Percentiles rank a stretch among this genome's conserved stretches.
phyloP scores from a whole-genome alignment of 495 filamentous ascomycete genomes.

The Sabuloglossum arenarium region DNA sequence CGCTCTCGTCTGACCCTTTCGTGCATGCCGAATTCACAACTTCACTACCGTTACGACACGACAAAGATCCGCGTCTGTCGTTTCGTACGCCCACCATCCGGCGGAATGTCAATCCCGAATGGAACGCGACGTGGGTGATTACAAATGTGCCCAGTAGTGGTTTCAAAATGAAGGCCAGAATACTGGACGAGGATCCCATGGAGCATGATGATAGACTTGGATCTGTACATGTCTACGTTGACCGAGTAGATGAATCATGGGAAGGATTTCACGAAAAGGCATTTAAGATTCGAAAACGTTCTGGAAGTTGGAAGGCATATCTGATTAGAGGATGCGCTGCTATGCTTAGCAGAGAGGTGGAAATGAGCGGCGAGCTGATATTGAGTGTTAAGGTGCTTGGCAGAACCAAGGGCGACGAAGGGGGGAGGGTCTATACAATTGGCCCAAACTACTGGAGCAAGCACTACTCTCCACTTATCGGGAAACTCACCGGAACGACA shows the following conservation, averaged over 20 bases:
- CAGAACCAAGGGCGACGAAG: constrained; percentile 46
- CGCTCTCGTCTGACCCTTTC: constrained; percentile 70
- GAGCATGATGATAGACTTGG: constrained; percentile 80
- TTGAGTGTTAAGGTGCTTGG: constrained; percentile 56
- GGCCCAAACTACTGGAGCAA: constrained; percentile 59
- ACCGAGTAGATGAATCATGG: constrained; percentile 39
- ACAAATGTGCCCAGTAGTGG: constrained; percentile 63
- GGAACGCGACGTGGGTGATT: constrained; percentile 75
- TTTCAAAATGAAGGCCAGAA: constrained; percentile 55
- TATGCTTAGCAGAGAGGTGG: constrained; percentile 28
- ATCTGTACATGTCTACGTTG: constrained; percentile 47
- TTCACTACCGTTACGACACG: constrained; percentile 47
- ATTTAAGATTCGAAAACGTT: constrained; percentile 61
- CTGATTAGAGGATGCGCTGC: constrained; percentile 40
- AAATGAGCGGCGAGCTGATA: constrained; percentile 38
- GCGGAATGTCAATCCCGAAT: constrained; percentile 46
- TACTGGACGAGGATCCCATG: constrained; percentile 76
- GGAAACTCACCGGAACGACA: constrained; percentile 58
- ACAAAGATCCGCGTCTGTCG: constrained; percentile 50
- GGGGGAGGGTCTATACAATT: constrained; percentile 58
- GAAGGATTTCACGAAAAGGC: constrained; percentile 37
- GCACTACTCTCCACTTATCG: constrained; percentile 79
- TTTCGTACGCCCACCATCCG: constrained; percentile 60
- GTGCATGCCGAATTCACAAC: constrained; percentile 44
- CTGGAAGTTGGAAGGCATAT: constrained; percentile 72